phyloP scores from a whole-genome alignment of 768 basidiomycete genomes.

The Mycena vitilis region DNA sequence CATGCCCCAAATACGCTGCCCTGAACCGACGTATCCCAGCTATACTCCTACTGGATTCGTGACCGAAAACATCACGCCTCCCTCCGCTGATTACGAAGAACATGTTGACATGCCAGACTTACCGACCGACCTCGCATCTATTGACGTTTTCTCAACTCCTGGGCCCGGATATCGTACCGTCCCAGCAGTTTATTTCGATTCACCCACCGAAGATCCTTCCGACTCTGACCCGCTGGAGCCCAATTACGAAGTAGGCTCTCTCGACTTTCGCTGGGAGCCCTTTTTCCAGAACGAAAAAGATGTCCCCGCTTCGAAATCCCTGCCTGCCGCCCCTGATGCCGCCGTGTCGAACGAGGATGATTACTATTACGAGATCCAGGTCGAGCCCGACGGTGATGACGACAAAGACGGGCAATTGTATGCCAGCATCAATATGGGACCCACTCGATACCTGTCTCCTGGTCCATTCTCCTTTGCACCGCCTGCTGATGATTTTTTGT shows the following conservation, averaged over 20 bases:
- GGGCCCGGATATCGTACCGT: constrained; percentile 54
- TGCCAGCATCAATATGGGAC: constrained; percentile 23
- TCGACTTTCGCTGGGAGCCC: constrained; percentile 70
- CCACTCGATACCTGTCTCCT: constrained; percentile 35
- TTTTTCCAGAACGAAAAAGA: constrained; percentile 54
- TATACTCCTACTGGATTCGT: background rate
- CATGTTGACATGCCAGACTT: constrained; percentile 24
- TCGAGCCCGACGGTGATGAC: constrained; percentile 32
- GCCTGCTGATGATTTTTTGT: constrained; percentile 32
- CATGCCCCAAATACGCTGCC: background rate
- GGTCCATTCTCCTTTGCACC: constrained; percentile 45
- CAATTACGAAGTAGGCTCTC: constrained; percentile 51
- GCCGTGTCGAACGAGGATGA: constrained; percentile 28
- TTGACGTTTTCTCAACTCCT: constrained; percentile 56
- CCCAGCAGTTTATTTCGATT: constrained; percentile 61
- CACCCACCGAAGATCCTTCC: constrained; percentile 62
- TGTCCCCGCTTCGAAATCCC: background rate
- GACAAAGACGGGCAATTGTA: constrained; percentile 26
- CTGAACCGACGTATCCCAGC: background rate
- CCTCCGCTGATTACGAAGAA: constrained; percentile 19
- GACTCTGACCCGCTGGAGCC: constrained; percentile 50
- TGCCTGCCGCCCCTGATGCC: background rate
- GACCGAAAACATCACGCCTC: background rate
- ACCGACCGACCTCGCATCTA: constrained; percentile 11
- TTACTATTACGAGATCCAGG: constrained; percentile 29